These are phyloP conservation scores for Cyanidium caldarium DNA, from an alignment of 23 red algal species.

Conservation along the genomic window DNA sequence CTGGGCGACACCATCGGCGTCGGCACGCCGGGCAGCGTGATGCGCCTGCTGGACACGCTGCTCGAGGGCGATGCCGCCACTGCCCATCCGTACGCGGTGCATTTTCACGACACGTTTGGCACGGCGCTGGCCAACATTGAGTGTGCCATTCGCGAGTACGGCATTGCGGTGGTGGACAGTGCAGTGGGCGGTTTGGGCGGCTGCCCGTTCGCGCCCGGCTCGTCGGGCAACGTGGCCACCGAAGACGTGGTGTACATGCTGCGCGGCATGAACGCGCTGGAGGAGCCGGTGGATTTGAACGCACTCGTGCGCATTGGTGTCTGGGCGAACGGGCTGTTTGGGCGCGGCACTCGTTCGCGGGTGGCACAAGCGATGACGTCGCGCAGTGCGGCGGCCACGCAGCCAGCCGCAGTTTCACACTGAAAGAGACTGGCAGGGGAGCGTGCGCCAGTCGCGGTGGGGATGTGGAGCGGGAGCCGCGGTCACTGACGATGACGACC, in stretches of 20 bases:
- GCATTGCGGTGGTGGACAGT: slow-evolving; percentile 39
- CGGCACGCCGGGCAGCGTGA: slow-evolving; percentile 45
- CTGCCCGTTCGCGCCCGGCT: slow-evolving; percentile 85
- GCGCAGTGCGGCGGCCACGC: too few species aligned
- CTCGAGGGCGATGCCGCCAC: background rate
- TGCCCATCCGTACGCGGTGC: background rate
- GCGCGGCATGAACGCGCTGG: background rate
- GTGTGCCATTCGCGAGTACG: slow-evolving; percentile 40
- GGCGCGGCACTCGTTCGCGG: background rate
- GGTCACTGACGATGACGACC: too few species aligned
- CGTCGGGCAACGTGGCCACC: slow-evolving; percentile 77
- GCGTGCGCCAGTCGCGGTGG: too few species aligned
- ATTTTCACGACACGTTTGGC: slow-evolving; percentile 92
- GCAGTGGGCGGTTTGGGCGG: slow-evolving; percentile 78
- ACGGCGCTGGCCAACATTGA: slow-evolving; percentile 67
- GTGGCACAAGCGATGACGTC: background rate
- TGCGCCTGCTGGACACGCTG: background rate
- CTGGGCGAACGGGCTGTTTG: background rate
- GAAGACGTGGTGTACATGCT: slow-evolving; percentile 35
- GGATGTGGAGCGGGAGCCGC: too few species aligned
- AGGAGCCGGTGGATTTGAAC: background rate
- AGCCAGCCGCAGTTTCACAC: too few species aligned
- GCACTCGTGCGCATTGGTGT: background rate
- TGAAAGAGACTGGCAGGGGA: too few species aligned
- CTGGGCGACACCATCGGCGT: slow-evolving; percentile 87